These are phyloP conservation scores for Teunomyces lycoperdinae DNA, from an alignment of 805 yeast genomes.

Conservation along the genomic window DNA sequence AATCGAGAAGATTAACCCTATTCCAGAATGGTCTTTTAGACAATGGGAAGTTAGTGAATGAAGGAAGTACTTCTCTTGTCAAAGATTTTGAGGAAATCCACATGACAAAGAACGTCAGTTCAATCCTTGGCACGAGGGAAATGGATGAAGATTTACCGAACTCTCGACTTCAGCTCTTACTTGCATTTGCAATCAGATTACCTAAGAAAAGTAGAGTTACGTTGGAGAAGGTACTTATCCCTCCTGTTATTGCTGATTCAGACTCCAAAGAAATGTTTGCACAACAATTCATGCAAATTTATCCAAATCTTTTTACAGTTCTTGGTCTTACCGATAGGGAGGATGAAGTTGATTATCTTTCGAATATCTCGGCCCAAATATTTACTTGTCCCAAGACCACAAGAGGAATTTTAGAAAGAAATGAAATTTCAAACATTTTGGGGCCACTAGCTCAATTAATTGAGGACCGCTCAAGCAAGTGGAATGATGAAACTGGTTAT, in stretches of 20 bases:
- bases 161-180: slow-evolving; percentile 57
- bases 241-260: slow-evolving; percentile 53
- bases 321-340: slow-evolving; percentile 52
- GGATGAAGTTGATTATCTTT: slow-evolving; percentile 37
- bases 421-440: slow-evolving; percentile 42
- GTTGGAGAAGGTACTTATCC: slow-evolving; percentile 49
- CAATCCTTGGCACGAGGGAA: not conserved
- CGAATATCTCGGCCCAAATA: slow-evolving; percentile 36
- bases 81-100: slow-evolving; percentile 5
- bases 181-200: slow-evolving; percentile 58
- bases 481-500: slow-evolving; percentile 34
- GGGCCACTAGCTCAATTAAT: slow-evolving; percentile 46
- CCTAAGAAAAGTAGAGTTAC: slow-evolving; percentile 50
- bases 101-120: not conserved
- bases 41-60: slow-evolving; percentile 24
- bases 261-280: slow-evolving; percentile 48
- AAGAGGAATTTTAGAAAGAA: slow-evolving; percentile 37
- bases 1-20: slow-evolving; percentile 12
- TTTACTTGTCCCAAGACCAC: slow-evolving; percentile 45
- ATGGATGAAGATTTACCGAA: slow-evolving; percentile 6
- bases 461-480: slow-evolving; percentile 35
- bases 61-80: slow-evolving; percentile 16
- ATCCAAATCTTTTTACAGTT: slow-evolving; percentile 47
- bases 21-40: slow-evolving; percentile 32
- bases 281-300: slow-evolving; percentile 52